These are phyloP conservation scores for Nematocida sp. DNA, from an alignment of 371 early-diverging fungal genomes.

Conservation along the genomic window DNA sequence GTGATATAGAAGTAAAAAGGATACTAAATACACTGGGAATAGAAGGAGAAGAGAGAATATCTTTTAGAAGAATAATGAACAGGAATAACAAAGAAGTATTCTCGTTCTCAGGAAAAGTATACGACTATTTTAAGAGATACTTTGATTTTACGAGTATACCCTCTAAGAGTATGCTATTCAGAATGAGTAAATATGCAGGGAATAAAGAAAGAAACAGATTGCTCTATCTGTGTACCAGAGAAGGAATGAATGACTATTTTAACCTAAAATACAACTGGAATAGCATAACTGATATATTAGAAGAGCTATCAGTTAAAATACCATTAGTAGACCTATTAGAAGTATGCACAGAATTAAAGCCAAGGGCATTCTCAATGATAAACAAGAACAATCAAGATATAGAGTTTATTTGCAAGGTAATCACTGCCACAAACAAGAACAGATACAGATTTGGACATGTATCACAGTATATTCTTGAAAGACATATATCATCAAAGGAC, in stretches of 20 bases:
- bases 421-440: conserved; percentile 8
- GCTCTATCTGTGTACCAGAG: conserved; percentile 56
- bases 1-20: neutral
- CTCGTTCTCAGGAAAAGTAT: conserved; percentile 49
- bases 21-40: neutral
- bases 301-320: conserved; percentile 49
- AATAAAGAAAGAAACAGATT: conserved; percentile 22
- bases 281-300: conserved; percentile 57
- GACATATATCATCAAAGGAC: no score
- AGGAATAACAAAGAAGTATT: conserved; percentile 28
- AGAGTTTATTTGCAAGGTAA: conserved; percentile 52
- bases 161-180: conserved; percentile 48
- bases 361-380: conserved; percentile 61
- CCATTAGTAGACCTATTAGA: conserved; percentile 51
- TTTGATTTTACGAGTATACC: conserved; percentile 58
- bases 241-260: conserved; percentile 60
- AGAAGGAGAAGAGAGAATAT: neutral
- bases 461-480: conserved; percentile 47
- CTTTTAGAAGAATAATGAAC: neutral
- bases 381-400: conserved; percentile 46
- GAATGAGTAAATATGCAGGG: conserved; percentile 34
- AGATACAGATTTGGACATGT: no score
- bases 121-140: conserved; percentile 54
- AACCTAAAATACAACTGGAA: conserved; percentile 41
- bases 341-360: conserved; percentile 59